A percentile compares a stretch with the other conserved stretches of the same genome.
These are phyloP conservation scores for Lactarius indigo DNA, from an alignment of 768 basidiomycete genomes.

Conservation along the genomic window DNA sequence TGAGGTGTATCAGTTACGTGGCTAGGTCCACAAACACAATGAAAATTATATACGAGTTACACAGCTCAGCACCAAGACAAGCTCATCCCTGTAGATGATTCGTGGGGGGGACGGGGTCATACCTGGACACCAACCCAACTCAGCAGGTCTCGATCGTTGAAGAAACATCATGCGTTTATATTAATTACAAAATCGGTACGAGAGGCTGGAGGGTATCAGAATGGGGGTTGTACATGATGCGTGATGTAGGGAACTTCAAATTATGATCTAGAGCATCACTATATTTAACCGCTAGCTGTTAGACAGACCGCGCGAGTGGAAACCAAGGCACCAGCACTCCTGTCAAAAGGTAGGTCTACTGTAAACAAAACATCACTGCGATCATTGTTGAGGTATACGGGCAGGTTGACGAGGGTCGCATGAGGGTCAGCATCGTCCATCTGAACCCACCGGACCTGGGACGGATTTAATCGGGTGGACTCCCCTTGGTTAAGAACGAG, in stretches of 20 bases:
- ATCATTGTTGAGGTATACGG: slow-evolving; percentile 89
- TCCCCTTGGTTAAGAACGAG: slow-evolving; percentile 85
- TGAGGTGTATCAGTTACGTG: slow-evolving; percentile 1
- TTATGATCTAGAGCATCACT: not conserved
- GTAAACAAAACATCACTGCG: slow-evolving; percentile 90
- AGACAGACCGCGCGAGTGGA: slow-evolving; percentile 89
- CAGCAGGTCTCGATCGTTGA: not conserved
- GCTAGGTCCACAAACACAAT: not conserved
- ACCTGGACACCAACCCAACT: not conserved
- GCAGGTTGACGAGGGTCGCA: slow-evolving; percentile 64
- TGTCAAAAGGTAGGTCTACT: slow-evolving; percentile 77
- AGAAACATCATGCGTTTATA: not conserved
- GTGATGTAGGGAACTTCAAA: not conserved
- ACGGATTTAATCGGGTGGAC: slow-evolving; percentile 70
- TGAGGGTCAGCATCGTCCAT: slow-evolving; percentile 40
- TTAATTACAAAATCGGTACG: not conserved
- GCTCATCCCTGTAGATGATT: not conserved
- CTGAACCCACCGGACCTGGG: slow-evolving; percentile 87
- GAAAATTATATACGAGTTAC: not conserved
- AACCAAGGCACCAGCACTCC: slow-evolving; percentile 60
- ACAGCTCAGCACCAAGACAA: not conserved
- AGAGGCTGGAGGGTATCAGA: slow-evolving; percentile 8
- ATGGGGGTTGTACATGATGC: slow-evolving; percentile 7
- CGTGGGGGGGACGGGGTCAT: not conserved
- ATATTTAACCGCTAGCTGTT: slow-evolving; percentile 47